phyloP scores from a whole-genome alignment of 2,329 filamentous ascomycete species.

The Chaetomium sp. region DNA sequence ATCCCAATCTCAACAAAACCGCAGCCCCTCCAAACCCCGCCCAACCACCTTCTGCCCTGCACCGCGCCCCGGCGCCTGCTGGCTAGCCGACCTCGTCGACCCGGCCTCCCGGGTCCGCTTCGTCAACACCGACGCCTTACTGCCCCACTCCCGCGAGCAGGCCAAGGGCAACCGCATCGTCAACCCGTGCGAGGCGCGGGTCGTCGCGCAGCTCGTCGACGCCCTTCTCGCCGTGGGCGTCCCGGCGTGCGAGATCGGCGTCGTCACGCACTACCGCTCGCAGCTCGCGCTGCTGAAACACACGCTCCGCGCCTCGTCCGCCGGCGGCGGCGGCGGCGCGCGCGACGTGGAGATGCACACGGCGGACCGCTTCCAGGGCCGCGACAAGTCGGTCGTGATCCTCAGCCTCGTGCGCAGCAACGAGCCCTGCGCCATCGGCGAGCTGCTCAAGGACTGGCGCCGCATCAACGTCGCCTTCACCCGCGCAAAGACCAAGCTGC shows the following conservation, averaged over 20 bases:
- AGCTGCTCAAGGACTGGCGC: slow-evolving; percentile 87
- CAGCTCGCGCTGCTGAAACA: slow-evolving; percentile 84
- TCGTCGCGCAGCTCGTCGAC: slow-evolving; percentile 80
- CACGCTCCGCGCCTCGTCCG: slow-evolving; percentile 55
- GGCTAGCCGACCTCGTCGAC: slow-evolving; percentile 72
- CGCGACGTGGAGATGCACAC: slow-evolving; percentile 84
- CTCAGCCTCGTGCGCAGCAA: slow-evolving; percentile 88
- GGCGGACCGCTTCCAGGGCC: slow-evolving; percentile 92
- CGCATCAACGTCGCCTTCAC: slow-evolving; percentile 96
- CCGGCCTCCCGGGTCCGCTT: slow-evolving; percentile 78
- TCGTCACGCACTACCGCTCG: slow-evolving; percentile 95
- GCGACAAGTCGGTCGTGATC: slow-evolving; percentile 91
- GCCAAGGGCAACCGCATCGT: slow-evolving; percentile 82
- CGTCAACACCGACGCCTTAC: slow-evolving; percentile 81
- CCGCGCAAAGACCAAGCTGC: slow-evolving; percentile 84
- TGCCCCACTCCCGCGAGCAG: slow-evolving; percentile 69
- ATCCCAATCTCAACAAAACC: slow-evolving; percentile 33
- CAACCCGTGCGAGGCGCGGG: slow-evolving; percentile 78
- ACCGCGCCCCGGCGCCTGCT: slow-evolving; percentile 60
- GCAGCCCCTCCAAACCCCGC: neutral
- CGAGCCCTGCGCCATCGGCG: slow-evolving; percentile 78
- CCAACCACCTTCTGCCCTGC: slow-evolving; percentile 60
- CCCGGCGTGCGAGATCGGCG: slow-evolving; percentile 74
- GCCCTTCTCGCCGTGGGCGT: slow-evolving; percentile 76
- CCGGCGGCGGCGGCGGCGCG: neutral